A percentile compares a stretch with the other conserved stretches of the same genome.
Evolutionary conservation across 306 rosid genomes (phyloP).

Genomic region (Arachis stenosperma): DNA sequence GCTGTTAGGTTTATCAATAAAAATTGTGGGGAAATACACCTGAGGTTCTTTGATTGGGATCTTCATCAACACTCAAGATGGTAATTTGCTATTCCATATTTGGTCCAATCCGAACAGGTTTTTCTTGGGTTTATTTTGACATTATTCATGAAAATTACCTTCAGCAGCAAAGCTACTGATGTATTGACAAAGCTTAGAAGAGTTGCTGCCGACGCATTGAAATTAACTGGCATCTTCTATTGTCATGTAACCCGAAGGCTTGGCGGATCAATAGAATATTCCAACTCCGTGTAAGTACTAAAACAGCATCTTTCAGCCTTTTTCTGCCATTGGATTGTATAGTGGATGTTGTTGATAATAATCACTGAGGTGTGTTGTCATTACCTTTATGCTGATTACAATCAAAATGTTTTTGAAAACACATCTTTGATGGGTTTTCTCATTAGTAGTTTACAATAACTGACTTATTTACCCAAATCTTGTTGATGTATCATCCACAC

Average conservation of each 20-base stretch:
- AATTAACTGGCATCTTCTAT: constrained; percentile 77
- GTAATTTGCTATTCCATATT: constrained; percentile 47
- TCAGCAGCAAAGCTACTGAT: constrained; percentile 78
- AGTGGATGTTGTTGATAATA: neutral
- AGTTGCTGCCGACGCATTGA: constrained; percentile 73
- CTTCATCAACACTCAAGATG: constrained; percentile 77
- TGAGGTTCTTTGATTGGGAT: constrained; percentile 94
- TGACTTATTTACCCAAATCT: constrained; percentile 15
- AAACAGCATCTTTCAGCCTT: constrained; percentile 16
- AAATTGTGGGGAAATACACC: constrained; percentile 52
- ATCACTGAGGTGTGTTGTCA: neutral
- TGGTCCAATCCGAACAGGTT: neutral
- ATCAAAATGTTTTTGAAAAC: neutral
- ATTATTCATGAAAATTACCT: constrained; percentile 29
- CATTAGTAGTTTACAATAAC: constrained; percentile 32
- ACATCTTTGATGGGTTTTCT: neutral
- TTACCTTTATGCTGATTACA: constrained; percentile 2
- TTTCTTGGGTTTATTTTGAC: constrained; percentile 44
- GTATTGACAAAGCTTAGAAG: constrained; percentile 75
- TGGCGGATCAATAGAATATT: constrained; percentile 47
- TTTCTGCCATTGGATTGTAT: neutral
- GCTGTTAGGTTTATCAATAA: constrained; percentile 76
- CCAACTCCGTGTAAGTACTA: constrained; percentile 67
- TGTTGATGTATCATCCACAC: neutral
- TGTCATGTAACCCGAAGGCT: constrained; percentile 57